Conservation (phyloP, 768 basidiomycete species). For the Russula brevipes region DNA sequence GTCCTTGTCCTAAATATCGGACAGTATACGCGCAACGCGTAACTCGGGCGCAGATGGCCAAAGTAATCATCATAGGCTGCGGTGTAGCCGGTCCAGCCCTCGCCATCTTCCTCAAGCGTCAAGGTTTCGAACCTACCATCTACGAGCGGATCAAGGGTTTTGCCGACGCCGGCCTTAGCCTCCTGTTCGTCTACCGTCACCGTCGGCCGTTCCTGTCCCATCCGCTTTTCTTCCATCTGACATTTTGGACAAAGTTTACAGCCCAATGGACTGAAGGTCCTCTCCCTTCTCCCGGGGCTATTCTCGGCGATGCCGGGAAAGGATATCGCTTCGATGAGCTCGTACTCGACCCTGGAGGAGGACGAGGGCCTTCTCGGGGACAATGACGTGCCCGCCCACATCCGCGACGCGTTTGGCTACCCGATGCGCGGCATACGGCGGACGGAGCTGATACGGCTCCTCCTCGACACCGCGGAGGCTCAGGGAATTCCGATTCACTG, state of each 20-base stretch:
- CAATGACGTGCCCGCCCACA: conserved; percentile 26
- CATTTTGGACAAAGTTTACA: conserved; percentile 17
- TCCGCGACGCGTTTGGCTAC: conserved; percentile 28
- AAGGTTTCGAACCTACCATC: conserved; percentile 20
- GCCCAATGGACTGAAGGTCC: conserved; percentile 22
- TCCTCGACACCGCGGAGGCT: conserved; percentile 32
- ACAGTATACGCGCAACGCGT: not conserved
- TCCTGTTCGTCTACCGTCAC: conserved; percentile 12
- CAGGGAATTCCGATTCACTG: conserved; percentile 35
- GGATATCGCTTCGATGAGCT: conserved; percentile 13
- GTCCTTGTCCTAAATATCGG: not conserved
- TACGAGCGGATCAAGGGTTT: conserved; percentile 19
- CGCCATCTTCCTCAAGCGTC: conserved; percentile 24
- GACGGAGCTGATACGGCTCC: conserved; percentile 30
- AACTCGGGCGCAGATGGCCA: conserved; percentile 4
- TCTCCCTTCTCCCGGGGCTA: conserved; percentile 17
- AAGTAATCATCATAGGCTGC: conserved; percentile 24
- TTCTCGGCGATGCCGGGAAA: conserved; percentile 15
- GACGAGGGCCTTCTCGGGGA: conserved; percentile 31
- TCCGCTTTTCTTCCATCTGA: not conserved
- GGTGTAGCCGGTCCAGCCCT: conserved; percentile 24
- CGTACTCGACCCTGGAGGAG: conserved; percentile 25
- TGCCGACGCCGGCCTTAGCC: conserved; percentile 22
- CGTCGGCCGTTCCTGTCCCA: not conserved
- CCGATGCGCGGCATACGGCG: conserved; percentile 34